Base-by-base conservation (phyloP, 2,329 filamentous ascomycete species). In the Aureobasidium pullulans region DNA sequence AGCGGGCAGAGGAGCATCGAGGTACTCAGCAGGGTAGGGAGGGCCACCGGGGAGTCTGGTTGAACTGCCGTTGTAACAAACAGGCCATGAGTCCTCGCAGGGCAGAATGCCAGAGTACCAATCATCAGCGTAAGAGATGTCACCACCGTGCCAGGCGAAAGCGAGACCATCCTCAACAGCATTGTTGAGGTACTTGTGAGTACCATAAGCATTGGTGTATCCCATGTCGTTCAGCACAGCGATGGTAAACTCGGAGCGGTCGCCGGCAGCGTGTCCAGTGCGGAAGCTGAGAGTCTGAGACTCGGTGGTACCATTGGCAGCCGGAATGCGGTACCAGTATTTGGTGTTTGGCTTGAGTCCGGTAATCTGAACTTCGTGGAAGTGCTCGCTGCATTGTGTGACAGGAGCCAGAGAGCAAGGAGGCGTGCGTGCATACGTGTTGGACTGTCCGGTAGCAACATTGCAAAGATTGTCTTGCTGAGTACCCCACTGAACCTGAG, bases 221-320 rank as follows among this genome's bases (percentile, higher is more conserved):
- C 79, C 79, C 79, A 81, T 80, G 61, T 81, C 79, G 62, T 79
- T 79, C 40, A 81, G 62, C 1, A 81, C 74, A 19, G 76, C 77
- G 13, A 80, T 68, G 5, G 70, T 72, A 66, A 81, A 81, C 10
- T 70, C 64, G 5, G 65, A 69, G 0, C 63, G 60, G 61, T 77
- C 73, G 52, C 79, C 79, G 29, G 76, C 72, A 7, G 71, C 71
- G 2, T 70, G 73, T 23, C 76, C 74, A 2, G 78, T 80, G 19
- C 68, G 76, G 71, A 81, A 81, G 62, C 66, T 75, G 59, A 79
- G 65, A 15, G 78, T 68, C 1, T 75, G 70, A 2, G 79, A 80
- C 40, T 69, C 68, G 2, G 77, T 80, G 3, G 77, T 81, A 31
- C 78, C 78, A 63, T 81, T 81, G 60, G 77, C 71, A 0, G 74